Evolutionary conservation across 1,284 basidiomycete genomes (phyloP), one percentile per base, ranked within the genome.

Genomic region (Sporisorium iseilematis-ciliati): DNA sequence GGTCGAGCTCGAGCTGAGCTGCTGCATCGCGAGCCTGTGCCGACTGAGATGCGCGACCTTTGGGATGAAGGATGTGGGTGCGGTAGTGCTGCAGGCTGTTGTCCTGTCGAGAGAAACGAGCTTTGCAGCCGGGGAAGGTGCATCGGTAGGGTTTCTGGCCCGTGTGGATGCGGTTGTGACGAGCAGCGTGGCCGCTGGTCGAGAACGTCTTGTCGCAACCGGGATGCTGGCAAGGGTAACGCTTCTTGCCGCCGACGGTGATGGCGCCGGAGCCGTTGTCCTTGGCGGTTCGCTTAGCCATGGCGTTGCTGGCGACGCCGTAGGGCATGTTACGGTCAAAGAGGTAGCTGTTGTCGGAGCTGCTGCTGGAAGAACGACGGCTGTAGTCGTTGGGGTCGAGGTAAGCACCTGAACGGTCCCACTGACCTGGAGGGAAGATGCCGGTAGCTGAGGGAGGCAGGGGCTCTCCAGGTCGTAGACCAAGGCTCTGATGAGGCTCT

Each of bases 171-270:
- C 92, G 88, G 25, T 91, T 89, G 84, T 94, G 92, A 52, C 92
- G 89, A 0, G 92, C 91, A 21, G 93, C 89, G 81, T 94, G 93
- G 35, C 92, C 92, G 78, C 90, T 91, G 46, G 92, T 94, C 57
- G 91, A 92, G 86, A 94, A 94, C 1, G 89, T 89, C 57, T 91
- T 89, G 12, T 91, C 89, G 80, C 91, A 92, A 7, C 88, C 90
- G 3, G 85, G 77, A 35, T 80, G 78, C 23, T 77, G 72, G 80
- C 91, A 92, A 26, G 90, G 86, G 74, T 92, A 91, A 57, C 82
- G 69, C 58, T 83, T 84, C 86, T 88, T 86, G 51, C 87, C 60
- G 20, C 68, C 75, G 20, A 81, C 53, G 38, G 70, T 74, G 61
- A 81, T 75, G 53, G 75, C 69, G 49, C 69, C 63, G 8, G 75